Evolutionary conservation across 495 filamentous ascomycete genomes (phyloP).

Genomic region (Cenococcum geophilum): DNA sequence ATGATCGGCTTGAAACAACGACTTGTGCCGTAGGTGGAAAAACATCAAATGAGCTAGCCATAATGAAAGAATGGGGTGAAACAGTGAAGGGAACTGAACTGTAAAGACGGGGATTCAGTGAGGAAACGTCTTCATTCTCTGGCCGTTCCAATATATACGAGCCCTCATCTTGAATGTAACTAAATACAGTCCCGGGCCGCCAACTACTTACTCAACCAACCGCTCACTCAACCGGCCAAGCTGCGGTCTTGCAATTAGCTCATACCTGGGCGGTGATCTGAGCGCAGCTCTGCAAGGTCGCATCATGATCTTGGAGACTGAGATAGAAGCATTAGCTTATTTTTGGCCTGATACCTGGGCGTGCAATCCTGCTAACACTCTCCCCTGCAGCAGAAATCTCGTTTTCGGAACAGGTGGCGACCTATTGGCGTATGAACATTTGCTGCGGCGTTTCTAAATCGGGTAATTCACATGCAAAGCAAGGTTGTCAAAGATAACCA

Average conservation of each 20-base stretch:
- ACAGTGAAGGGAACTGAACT: neutral
- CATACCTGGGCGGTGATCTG: no score
- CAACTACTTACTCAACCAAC: neutral
- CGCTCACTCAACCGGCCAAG: no score
- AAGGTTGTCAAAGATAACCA: neutral
- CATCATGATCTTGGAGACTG: no score
- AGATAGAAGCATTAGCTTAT: no score
- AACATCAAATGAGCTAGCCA: conserved; percentile 6
- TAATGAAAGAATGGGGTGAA: conserved; percentile 7
- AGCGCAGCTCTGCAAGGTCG: no score
- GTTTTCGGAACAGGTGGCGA: neutral
- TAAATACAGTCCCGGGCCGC: neutral
- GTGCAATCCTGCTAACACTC: no score
- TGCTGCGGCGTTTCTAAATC: neutral
- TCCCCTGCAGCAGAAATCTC: no score
- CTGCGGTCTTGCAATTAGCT: no score
- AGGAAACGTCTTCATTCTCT: neutral
- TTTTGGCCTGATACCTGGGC: no score
- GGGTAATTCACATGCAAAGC: neutral
- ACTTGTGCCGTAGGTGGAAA: conserved; percentile 1
- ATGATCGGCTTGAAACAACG: neutral
- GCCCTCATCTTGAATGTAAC: neutral
- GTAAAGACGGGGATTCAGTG: neutral
- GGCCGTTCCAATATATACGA: neutral
- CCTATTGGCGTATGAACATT: neutral